phyloP scores from a whole-genome alignment of 2,329 filamentous ascomycete species.

The Pseudogymnoascus sp. region DNA sequence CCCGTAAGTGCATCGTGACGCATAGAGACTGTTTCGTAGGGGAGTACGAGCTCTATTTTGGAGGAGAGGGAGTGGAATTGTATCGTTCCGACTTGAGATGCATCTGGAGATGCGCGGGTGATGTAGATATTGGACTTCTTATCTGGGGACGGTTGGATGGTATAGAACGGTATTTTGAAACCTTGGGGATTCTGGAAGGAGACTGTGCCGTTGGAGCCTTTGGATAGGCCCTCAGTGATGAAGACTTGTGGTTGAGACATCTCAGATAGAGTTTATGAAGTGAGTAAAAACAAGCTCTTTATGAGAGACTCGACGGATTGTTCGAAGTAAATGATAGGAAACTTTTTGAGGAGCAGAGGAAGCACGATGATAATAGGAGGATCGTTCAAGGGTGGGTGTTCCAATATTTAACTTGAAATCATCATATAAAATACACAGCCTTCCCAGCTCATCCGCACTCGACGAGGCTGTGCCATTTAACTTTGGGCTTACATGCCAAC shows the following conservation, averaged over 20 bases:
- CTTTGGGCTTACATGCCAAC: neutral
- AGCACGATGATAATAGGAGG: neutral
- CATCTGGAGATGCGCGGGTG: neutral
- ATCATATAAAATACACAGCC: neutral
- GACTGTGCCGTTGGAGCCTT: neutral
- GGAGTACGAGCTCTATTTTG: neutral
- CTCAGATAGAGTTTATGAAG: neutral
- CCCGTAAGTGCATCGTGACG: neutral
- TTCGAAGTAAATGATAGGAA: neutral
- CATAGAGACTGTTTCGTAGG: neutral
- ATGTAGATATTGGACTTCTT: neutral
- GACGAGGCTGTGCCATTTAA: neutral
- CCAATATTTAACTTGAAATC: neutral
- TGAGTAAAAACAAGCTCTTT: neutral
- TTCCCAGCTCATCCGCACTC: neutral
- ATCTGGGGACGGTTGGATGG: neutral
- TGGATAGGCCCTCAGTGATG: neutral
- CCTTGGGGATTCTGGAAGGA: neutral
- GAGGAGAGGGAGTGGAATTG: conserved; percentile 1
- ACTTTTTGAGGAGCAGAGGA: neutral
- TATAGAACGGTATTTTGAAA: neutral
- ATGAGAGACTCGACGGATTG: neutral
- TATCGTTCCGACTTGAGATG: neutral
- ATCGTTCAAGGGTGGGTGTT: neutral
- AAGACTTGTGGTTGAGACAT: neutral